phyloP scores from a whole-genome alignment of 1,284 basidiomycete genomes.

The Pulveroboletus sp. region DNA sequence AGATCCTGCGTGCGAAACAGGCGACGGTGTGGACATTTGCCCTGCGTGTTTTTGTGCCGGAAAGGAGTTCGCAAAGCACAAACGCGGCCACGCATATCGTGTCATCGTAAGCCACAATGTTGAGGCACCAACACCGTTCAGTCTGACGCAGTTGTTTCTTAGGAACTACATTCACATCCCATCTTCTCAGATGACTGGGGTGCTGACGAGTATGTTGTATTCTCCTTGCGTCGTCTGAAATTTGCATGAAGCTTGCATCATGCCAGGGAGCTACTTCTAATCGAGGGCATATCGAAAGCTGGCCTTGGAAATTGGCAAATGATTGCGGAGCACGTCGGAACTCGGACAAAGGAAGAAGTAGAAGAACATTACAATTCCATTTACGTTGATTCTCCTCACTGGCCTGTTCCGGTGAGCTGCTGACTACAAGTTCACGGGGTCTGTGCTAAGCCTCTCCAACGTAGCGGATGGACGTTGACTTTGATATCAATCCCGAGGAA shows the following conservation, averaged over 20 bases:
- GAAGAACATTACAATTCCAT: constrained; percentile 86
- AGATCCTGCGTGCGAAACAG: constrained; percentile 71
- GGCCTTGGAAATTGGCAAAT: constrained; percentile 98
- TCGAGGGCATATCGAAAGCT: constrained; percentile 88
- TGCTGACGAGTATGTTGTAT: constrained; percentile 81
- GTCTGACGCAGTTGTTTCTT: constrained; percentile 3
- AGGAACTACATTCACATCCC: constrained; percentile 96
- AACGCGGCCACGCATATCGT: constrained; percentile 88
- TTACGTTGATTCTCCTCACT: constrained; percentile 77
- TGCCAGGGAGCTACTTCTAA: constrained; percentile 80
- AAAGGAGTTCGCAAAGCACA: constrained; percentile 86
- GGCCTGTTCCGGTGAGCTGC: constrained; percentile 74
- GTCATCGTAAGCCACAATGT: constrained; percentile 69
- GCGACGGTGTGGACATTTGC: constrained; percentile 85
- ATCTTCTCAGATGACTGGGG: constrained; percentile 97
- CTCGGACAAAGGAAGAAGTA: constrained; percentile 92
- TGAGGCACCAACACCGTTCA: not conserved
- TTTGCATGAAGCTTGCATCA: not conserved
- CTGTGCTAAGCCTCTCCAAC: constrained; percentile 3
- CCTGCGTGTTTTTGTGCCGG: constrained; percentile 91
- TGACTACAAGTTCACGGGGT: not conserved
- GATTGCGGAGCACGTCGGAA: constrained; percentile 94
- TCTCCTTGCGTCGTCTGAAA: not conserved
- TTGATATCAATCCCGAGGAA: constrained; percentile 75
- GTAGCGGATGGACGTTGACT: constrained; percentile 60